Evolutionary conservation across 108 stramenopile species (phyloP).

Genomic region (Fistulifera solaris): DNA sequence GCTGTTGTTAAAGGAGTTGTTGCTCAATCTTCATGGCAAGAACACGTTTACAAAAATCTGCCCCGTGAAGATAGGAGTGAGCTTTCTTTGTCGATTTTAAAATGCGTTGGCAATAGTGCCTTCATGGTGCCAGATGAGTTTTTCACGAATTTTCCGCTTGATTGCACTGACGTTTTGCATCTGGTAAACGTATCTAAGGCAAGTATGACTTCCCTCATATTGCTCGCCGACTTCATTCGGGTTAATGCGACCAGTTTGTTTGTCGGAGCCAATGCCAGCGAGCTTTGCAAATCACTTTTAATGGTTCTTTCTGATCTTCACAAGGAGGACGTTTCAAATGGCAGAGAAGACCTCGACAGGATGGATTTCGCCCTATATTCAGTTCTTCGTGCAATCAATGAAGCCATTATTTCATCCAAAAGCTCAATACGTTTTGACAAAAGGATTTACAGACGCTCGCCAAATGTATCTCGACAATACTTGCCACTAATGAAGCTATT

Average conservation of each 20-base stretch:
- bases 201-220: slow-evolving; percentile 31
- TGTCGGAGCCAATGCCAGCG: slow-evolving; percentile 5
- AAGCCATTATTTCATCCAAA: too few species aligned
- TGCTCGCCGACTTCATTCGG: slow-evolving; percentile 44
- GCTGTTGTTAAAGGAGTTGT: slow-evolving; percentile 26
- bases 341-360: slow-evolving; percentile 7
- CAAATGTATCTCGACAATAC: slow-evolving; percentile 17
- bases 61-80: not conserved
- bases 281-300: slow-evolving; percentile 9
- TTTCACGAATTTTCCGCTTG: slow-evolving; percentile 51
- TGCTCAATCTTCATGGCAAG: slow-evolving; percentile 53
- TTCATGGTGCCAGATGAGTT: slow-evolving; percentile 29
- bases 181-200: slow-evolving; percentile 23
- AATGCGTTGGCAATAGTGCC: slow-evolving; percentile 17
- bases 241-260: slow-evolving; percentile 16
- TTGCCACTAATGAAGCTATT: not conserved
- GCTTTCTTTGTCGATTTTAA: slow-evolving; percentile 30
- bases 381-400: slow-evolving; percentile 12
- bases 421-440: too few species aligned
- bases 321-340: not conserved
- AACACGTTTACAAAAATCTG: slow-evolving; percentile 34
- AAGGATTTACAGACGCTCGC: slow-evolving; percentile 20
- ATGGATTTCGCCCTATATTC: slow-evolving; percentile 17
- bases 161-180: slow-evolving; percentile 33
- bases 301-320: slow-evolving; percentile 4